Base-by-base conservation (phyloP, 768 basidiomycete genomes). In the Mycena maculata region DNA sequence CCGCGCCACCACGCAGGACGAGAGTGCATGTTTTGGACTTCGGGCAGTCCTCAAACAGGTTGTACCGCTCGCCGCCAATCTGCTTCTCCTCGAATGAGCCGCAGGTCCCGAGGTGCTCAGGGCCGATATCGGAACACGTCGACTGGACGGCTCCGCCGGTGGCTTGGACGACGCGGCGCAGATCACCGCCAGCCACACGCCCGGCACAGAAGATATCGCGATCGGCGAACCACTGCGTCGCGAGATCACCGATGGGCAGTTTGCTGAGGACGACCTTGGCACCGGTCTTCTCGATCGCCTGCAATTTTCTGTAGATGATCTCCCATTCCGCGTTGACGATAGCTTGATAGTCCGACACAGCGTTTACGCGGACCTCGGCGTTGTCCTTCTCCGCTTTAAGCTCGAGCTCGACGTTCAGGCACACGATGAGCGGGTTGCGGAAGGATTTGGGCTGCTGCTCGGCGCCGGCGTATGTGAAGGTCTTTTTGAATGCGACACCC, bases 281-380 rank as follows among this genome's bases (percentile, higher is more conserved):
- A 42, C 97, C 98, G 2, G 96, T 98, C 74, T 92, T 91, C 73
- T 95, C 94, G 76, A 99, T 98, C 4, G 95, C 95, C 73, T 97
- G 92, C 18, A 99, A 85, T 80, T 99, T 99, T 72, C 93, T 89
- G 82, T 97, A 99, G 74, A 99, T 99, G 79, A 99, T 99, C 74
- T 97, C 94, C 98, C 98, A 99, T 77, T 99, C 98, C 13, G 98
- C 98, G 77, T 99, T 96, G 58, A 99, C 98, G 74, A 99, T 98
- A 7, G 97, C 96, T 80, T 99, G 98, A 76, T 99, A 99, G 76
- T 99, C 98, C 20, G 95, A 92, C 27, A 99, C 97, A 18, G 92
- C 92, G 74, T 99, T 95, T 20, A 99, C 95, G 38, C 98, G 90
- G 44, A 99, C 95, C 80, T 99, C 98, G 4, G 98, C 98, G 71